Base-by-base conservation (phyloP, 2,329 filamentous ascomycete species). In the Epichloe brachyelytri region DNA sequence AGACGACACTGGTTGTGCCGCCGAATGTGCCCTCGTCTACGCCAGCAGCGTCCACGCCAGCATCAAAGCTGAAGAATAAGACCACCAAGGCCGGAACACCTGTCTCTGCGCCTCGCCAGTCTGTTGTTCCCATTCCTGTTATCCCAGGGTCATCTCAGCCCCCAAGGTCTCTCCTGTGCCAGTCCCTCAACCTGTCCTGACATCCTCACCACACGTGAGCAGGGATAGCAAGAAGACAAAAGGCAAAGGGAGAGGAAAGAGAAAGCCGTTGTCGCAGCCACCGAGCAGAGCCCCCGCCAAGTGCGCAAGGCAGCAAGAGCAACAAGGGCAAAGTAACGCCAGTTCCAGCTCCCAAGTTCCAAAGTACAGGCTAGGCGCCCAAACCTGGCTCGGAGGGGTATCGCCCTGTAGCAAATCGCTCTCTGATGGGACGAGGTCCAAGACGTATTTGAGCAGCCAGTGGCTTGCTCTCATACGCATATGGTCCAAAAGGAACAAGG, bases 61-160 rank as follows among this genome's bases (percentile, higher is more conserved):
- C 60, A 55, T 47, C 51, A 54, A 26, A 57, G 55, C 46, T 46
- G 56, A 20, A 57, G 58, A 12, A 53, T 58, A 11, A 55, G 60
- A 19, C 53, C 53, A 26, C 15, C 6, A 56, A 53, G 50, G 49
- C 54, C 11, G 43, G 65, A 49, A 64, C 65, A 4, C 63, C 65
- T 6, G 53, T 63, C 11, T 56, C 63, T 19, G 40, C 53, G 11
- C 59, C 60, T 44, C 58, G 62, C 10, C 62, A 64, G 46, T 63
- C 63, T 17, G 56, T 55, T 4, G 61, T 67, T 4, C 68, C 65
- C 7, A 55, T 70, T 5, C 71, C 69, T 10, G 57, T 53, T n/a
- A 55, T 70, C 14, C 68, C 67, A 34, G 53, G 53, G 36, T 58
- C 62, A 20, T 60, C 61, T 7, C 63, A 62, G 3, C 62, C 55